phyloP scores from a whole-genome alignment of 768 basidiomycete species.

The Gymnopilus dilepis region DNA sequence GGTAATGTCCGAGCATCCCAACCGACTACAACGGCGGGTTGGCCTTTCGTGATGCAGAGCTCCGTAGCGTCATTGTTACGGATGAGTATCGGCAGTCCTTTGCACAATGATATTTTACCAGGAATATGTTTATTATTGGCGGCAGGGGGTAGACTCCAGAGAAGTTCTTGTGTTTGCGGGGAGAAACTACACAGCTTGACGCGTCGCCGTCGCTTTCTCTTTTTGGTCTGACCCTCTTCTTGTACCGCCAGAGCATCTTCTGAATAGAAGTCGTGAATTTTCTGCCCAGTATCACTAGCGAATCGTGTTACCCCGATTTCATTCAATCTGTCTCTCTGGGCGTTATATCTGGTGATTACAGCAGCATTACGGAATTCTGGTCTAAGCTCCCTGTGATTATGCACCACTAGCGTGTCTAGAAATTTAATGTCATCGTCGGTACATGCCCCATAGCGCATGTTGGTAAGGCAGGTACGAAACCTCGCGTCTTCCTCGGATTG shows the following conservation, averaged over 20 bases:
- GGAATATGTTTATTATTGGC: slow-evolving; percentile 29
- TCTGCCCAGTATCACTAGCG: neutral
- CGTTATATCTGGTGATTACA: slow-evolving; percentile 37
- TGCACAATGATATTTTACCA: slow-evolving; percentile 30
- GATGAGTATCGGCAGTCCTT: slow-evolving; percentile 36
- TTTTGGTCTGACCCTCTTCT: neutral
- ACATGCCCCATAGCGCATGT: slow-evolving; percentile 22
- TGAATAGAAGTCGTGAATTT: slow-evolving; percentile 7
- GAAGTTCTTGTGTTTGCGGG: slow-evolving; percentile 13
- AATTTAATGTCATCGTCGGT: slow-evolving; percentile 37
- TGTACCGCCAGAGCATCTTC: neutral
- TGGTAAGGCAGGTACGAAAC: neutral
- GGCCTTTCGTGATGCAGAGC: slow-evolving; percentile 36
- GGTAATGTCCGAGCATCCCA: slow-evolving; percentile 27
- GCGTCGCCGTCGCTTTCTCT: neutral
- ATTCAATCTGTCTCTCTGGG: slow-evolving; percentile 38
- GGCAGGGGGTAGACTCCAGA: slow-evolving; percentile 31
- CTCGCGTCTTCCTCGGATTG: neutral
- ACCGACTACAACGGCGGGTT: slow-evolving; percentile 31
- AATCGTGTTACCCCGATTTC: neutral
- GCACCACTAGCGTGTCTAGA: slow-evolving; percentile 26
- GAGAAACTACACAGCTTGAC: neutral
- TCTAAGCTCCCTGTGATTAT: slow-evolving; percentile 15
- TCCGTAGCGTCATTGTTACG: slow-evolving; percentile 35
- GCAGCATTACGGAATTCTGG: slow-evolving; percentile 34